Evolutionary conservation across 768 basidiomycete genomes (phyloP).

Genomic region (Phanerochaete sordida): DNA sequence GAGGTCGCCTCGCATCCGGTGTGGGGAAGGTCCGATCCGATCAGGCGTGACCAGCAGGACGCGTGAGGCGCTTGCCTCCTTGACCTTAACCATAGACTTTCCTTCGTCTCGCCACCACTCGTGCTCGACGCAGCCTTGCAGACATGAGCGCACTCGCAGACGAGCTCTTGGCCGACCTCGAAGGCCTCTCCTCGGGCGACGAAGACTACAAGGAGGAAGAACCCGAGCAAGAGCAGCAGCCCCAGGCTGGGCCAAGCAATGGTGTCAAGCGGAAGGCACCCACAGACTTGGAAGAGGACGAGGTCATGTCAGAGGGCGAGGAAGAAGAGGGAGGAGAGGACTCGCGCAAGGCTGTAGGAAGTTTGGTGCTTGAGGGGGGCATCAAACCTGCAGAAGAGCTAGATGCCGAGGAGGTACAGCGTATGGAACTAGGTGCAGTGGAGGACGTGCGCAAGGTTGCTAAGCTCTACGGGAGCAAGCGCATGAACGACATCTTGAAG

Average conservation of each 20-base stretch:
- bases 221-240: constrained; percentile 19
- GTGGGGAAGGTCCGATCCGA: constrained; percentile 3
- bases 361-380: constrained; percentile 80
- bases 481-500: constrained; percentile 83
- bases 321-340: constrained; percentile 40
- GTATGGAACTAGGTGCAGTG: constrained; percentile 84
- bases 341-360: constrained; percentile 38
- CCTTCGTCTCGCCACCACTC: background rate
- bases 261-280: constrained; percentile 61
- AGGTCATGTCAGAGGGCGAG: constrained; percentile 52
- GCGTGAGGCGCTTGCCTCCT: background rate
- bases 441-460: constrained; percentile 88
- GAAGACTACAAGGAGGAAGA: constrained; percentile 46
- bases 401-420: constrained; percentile 89
- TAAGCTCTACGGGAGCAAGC: constrained; percentile 82
- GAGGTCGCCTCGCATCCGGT: background rate
- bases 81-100: background rate
- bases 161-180: constrained; percentile 90
- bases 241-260: constrained; percentile 21
- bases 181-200: constrained; percentile 69
- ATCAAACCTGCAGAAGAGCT: constrained; percentile 93
- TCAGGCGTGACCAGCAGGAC: background rate
- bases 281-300: constrained; percentile 39
- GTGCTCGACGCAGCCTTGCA: background rate
- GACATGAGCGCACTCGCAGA: constrained; percentile 82